Percentiles rank a stretch among this genome's conserved stretches.
Evolutionary conservation across 805 yeast species (phyloP).

Genomic region (Nakazawaea ernobii): DNA sequence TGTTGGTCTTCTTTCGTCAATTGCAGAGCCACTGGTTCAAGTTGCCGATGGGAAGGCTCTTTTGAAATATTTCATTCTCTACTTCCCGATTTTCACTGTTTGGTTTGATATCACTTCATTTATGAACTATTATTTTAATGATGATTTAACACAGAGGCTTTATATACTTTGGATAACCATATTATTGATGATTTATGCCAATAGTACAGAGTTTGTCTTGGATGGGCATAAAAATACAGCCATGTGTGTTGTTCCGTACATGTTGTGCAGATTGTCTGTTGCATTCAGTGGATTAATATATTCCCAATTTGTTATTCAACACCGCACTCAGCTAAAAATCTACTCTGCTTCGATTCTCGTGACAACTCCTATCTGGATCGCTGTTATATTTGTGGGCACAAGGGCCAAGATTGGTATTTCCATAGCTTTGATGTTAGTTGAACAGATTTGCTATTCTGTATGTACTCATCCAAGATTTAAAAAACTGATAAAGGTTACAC

Average conservation of each 20-base stretch:
- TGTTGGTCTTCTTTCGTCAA: conserved; percentile 57
- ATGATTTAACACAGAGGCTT: conserved; percentile 49
- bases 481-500: conserved; percentile 32
- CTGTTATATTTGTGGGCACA: conserved; percentile 43
- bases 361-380: conserved; percentile 41
- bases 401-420: conserved; percentile 42
- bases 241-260: conserved; percentile 40
- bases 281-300: conserved; percentile 29
- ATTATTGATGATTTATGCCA: conserved; percentile 45
- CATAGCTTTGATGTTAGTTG: conserved; percentile 33
- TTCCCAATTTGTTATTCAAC: conserved; percentile 42
- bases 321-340: conserved; percentile 42
- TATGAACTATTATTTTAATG: conserved; percentile 57
- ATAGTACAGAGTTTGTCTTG: conserved; percentile 35
- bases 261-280: conserved; percentile 38
- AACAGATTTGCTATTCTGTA: conserved; percentile 30
- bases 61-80: conserved; percentile 42
- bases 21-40: conserved; percentile 49
- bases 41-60: conserved; percentile 42
- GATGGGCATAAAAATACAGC: conserved; percentile 34
- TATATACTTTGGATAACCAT: conserved; percentile 49
- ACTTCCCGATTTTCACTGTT: conserved; percentile 55
- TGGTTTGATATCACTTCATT: conserved; percentile 64
- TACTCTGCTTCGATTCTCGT: conserved; percentile 27
- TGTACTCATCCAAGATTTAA: conserved; percentile 45